Percentiles rank a stretch among this genome's conserved stretches.
Evolutionary conservation across 305 asterid genomes (phyloP).

Genomic region (Ilex paraguariensis): DNA sequence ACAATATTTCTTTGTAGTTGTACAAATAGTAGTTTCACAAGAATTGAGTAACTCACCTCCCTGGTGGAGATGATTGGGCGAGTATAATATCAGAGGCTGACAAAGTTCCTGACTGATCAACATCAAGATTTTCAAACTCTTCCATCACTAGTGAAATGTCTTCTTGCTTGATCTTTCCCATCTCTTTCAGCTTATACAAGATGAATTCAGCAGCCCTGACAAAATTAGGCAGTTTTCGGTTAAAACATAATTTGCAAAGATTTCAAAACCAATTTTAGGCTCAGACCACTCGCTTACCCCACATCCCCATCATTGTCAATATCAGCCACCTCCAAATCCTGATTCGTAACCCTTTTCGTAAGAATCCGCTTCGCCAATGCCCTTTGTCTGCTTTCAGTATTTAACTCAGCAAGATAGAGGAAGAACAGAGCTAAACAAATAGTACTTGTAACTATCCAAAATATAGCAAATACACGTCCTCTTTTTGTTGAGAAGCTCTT

Average conservation of each 20-base stretch:
- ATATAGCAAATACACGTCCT: constrained; percentile 86
- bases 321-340: constrained; percentile 91
- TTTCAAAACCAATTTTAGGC: not conserved
- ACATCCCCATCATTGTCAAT: constrained; percentile 64
- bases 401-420: constrained; percentile 60
- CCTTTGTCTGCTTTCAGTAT: constrained; percentile 66
- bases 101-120: constrained; percentile 89
- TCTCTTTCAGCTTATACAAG: constrained; percentile 69
- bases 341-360: constrained; percentile 50
- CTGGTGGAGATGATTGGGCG: constrained; percentile 41
- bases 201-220: constrained; percentile 72
- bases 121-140: constrained; percentile 74
- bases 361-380: constrained; percentile 47
- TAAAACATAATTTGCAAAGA: not conserved
- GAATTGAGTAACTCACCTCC: constrained; percentile 13
- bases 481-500: constrained; percentile 73
- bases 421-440: constrained; percentile 71
- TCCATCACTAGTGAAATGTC: constrained; percentile 51
- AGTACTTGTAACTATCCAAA: constrained; percentile 81
- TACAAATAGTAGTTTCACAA: not conserved
- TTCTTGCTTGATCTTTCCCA: constrained; percentile 82
- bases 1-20: not conserved
- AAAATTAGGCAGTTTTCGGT: too few relatives aligned
- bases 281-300: constrained; percentile 38
- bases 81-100: constrained; percentile 50